phyloP scores from a whole-genome alignment of 2,329 filamentous ascomycete genomes.

The Diaporthe ilicicola region DNA sequence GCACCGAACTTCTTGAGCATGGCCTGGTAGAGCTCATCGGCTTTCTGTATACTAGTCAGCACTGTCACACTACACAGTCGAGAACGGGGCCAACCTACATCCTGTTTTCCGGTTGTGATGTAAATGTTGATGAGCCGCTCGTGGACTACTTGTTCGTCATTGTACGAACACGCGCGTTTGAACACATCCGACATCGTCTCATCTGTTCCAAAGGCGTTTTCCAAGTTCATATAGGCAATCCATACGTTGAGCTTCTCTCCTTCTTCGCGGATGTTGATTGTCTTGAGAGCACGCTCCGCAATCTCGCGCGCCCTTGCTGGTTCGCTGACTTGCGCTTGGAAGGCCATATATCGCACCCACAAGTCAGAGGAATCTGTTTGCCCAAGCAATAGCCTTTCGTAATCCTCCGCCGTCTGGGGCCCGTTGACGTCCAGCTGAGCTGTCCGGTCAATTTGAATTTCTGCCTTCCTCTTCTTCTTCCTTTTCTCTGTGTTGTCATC shows the following conservation, averaged over 20 bases:
- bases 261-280: conserved; percentile 90
- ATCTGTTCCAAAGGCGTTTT: conserved; percentile 87
- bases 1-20: conserved; percentile 91
- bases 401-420: conserved; percentile 90
- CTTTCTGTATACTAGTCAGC: conserved; percentile 66
- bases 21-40: conserved; percentile 84
- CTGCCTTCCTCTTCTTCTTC: conserved; percentile 80
- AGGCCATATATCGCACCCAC: conserved; percentile 99
- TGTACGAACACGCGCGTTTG: conserved; percentile 91
- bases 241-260: conserved; percentile 94
- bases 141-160: conserved; percentile 89
- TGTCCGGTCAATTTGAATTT: conserved; percentile 86
- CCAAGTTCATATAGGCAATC: conserved; percentile 93
- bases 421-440: conserved; percentile 90
- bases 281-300: conserved; percentile 88
- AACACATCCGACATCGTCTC: conserved; percentile 86
- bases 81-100: conserved; percentile 62
- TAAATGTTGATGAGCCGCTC: conserved; percentile 93
- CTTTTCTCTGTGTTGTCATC: conserved; percentile 56
- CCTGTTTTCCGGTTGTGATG: conserved; percentile 86
- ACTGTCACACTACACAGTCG: neutral
- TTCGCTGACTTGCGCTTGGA: conserved; percentile 92
- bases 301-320: conserved; percentile 87
- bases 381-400: conserved; percentile 89
- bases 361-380: conserved; percentile 92